Conservation (phyloP, 345 rosid species). For the Kandelia obovata region DNA sequence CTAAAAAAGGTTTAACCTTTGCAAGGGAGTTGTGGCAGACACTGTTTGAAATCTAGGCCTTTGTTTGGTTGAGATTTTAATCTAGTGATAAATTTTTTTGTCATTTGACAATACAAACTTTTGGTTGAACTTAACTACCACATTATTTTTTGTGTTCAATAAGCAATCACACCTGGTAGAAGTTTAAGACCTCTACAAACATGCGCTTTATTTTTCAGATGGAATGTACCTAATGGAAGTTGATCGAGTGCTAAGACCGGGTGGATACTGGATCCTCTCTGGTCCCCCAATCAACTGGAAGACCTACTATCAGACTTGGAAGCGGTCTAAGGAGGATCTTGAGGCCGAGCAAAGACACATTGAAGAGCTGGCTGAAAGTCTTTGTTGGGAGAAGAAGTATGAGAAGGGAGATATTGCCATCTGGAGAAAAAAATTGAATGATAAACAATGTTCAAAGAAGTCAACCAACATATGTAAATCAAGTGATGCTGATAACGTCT, state of each 20-base stretch:
- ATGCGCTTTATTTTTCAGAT: slow-evolving; percentile 41
- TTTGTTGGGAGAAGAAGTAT: slow-evolving; percentile 99
- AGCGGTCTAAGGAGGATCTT: slow-evolving; percentile 70
- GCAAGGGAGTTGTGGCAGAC: background rate
- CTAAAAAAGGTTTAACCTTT: too few species aligned
- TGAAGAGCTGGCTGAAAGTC: slow-evolving; percentile 72
- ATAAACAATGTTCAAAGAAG: slow-evolving; percentile 54
- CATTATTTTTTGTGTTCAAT: background rate
- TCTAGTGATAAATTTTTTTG: background rate
- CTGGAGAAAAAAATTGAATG: slow-evolving; percentile 63
- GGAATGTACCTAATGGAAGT: slow-evolving; percentile 91
- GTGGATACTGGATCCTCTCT: slow-evolving; percentile 95
- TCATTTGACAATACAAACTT: background rate
- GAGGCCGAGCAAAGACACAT: slow-evolving; percentile 77
- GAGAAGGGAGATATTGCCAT: slow-evolving; percentile 96
- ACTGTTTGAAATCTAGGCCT: background rate
- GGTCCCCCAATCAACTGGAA: slow-evolving; percentile 99
- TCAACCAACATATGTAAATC: slow-evolving; percentile 47
- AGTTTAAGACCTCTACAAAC: slow-evolving; percentile 20
- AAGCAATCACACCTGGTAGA: slow-evolving; percentile 1
- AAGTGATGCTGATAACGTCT: slow-evolving; percentile 56
- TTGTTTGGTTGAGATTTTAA: background rate
- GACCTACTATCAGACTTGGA: slow-evolving; percentile 82
- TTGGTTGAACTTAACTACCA: background rate
- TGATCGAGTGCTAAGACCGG: slow-evolving; percentile 94